Evolutionary conservation across 2,329 filamentous ascomycete species (phyloP).

Genomic region (Lachnellula cervina): DNA sequence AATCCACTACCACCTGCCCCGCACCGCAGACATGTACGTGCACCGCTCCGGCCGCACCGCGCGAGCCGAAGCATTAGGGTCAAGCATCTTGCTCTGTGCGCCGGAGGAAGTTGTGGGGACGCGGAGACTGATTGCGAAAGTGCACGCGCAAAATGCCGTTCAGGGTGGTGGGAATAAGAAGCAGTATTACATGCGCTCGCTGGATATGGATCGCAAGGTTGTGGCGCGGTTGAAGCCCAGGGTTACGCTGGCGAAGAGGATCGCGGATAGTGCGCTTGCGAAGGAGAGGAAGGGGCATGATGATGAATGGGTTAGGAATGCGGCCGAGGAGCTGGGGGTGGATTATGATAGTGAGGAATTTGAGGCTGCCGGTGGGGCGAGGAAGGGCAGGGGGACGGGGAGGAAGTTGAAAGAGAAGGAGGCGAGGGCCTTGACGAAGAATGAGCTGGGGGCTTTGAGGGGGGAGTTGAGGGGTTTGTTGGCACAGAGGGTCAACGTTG

Average conservation of each 20-base stretch:
- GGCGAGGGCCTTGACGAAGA: slow-evolving; percentile 63
- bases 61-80: slow-evolving; percentile 70
- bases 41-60: slow-evolving; percentile 94
- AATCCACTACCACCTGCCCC: slow-evolving; percentile 91
- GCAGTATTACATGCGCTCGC: slow-evolving; percentile 68
- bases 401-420: slow-evolving; percentile 71
- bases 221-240: slow-evolving; percentile 72
- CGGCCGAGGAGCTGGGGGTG: slow-evolving; percentile 87
- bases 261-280: slow-evolving; percentile 76
- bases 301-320: slow-evolving; percentile 76
- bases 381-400: slow-evolving; percentile 65
- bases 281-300: slow-evolving; percentile 84
- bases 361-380: slow-evolving; percentile 53
- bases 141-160: slow-evolving; percentile 60
- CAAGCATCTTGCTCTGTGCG: slow-evolving; percentile 82
- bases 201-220: slow-evolving; percentile 79
- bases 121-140: slow-evolving; percentile 77
- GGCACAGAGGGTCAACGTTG: slow-evolving; percentile 71
- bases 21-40: slow-evolving; percentile 87
- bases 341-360: slow-evolving; percentile 91
- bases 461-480: slow-evolving; percentile 70
- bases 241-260: slow-evolving; percentile 75
- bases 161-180: slow-evolving; percentile 39
- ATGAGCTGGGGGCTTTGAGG: slow-evolving; percentile 63
- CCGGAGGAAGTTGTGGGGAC: slow-evolving; percentile 88